Percentiles rank a stretch among this genome's conserved stretches.
These are phyloP conservation scores for Penicillium dipodomyicola DNA, from an alignment of 495 filamentous ascomycete genomes.

Conservation along the genomic window DNA sequence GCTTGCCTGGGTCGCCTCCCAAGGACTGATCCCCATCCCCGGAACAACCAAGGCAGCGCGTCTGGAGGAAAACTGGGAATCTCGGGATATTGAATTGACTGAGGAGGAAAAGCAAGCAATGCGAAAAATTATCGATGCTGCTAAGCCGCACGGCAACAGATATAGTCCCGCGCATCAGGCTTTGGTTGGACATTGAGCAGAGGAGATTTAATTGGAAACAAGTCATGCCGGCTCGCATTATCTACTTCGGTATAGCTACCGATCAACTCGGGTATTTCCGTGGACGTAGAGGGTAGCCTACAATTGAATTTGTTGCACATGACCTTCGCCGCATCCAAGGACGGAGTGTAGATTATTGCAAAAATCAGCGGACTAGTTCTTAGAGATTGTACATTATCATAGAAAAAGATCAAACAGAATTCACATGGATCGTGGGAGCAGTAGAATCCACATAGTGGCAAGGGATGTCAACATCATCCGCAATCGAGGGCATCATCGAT, in stretches of 20 bases:
- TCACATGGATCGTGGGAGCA: background rate
- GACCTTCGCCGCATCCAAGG: background rate
- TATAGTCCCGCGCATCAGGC: slow-evolving; percentile 35
- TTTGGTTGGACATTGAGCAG: slow-evolving; percentile 37
- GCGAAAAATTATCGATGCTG: slow-evolving; percentile 38
- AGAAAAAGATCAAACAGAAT: background rate
- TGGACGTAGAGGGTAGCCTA: background rate
- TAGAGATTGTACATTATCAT: background rate
- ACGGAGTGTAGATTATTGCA: background rate
- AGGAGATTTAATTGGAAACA: background rate
- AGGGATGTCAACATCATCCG: background rate
- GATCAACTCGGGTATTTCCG: background rate
- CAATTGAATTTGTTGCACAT: background rate
- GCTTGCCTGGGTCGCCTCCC: slow-evolving; percentile 47
- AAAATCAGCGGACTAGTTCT: background rate
- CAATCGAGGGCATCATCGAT: background rate
- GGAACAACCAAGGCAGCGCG: slow-evolving; percentile 47
- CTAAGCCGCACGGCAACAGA: slow-evolving; percentile 40
- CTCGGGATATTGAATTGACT: slow-evolving; percentile 36
- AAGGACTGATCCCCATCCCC: slow-evolving; percentile 48
- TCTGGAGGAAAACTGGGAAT: slow-evolving; percentile 44
- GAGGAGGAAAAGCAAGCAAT: slow-evolving; percentile 39
- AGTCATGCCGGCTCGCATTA: no score
- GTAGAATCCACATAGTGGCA: background rate
- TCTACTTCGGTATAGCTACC: background rate